Conservation (phyloP, 106 monocot genomes). For the Chionographis japonica region DNA sequence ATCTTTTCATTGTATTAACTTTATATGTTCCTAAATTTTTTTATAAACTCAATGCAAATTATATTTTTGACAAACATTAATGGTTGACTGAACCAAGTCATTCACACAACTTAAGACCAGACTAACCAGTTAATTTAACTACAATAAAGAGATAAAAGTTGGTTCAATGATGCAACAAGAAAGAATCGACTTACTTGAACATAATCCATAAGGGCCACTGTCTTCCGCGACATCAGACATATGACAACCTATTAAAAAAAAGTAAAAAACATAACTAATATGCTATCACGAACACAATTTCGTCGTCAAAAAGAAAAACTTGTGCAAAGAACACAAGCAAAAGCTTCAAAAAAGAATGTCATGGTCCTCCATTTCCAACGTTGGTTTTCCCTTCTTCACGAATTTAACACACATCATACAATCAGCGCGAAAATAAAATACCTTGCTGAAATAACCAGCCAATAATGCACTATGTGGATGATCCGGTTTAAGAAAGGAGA, state of each 20-base stretch:
- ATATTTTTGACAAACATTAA: no score
- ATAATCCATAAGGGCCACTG: slow-evolving; percentile 51
- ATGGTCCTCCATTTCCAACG: no score
- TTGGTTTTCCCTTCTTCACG: no score
- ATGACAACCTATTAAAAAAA: slow-evolving; percentile 46
- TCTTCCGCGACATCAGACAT: slow-evolving; percentile 64
- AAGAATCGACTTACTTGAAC: slow-evolving; percentile 47
- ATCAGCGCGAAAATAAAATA: slow-evolving; percentile 3
- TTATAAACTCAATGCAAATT: no score
- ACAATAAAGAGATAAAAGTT: neutral
- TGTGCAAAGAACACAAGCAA: no score
- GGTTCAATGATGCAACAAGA: neutral
- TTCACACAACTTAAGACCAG: no score
- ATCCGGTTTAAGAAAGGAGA: slow-evolving; percentile 80
- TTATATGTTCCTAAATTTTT: no score
- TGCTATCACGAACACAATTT: neutral
- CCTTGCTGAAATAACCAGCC: slow-evolving; percentile 93
- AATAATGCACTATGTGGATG: slow-evolving; percentile 52
- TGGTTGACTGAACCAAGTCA: no score
- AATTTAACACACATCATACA: no score
- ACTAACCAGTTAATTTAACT: no score
- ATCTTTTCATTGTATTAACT: no score
- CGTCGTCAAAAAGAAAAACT: neutral
- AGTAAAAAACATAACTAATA: neutral
- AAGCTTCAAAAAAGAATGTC: no score